A percentile compares a stretch with the other conserved stretches of the same genome.
Evolutionary conservation across 2,329 filamentous ascomycete genomes (phyloP).

Genomic region (Alternaria novae-zelandiae): DNA sequence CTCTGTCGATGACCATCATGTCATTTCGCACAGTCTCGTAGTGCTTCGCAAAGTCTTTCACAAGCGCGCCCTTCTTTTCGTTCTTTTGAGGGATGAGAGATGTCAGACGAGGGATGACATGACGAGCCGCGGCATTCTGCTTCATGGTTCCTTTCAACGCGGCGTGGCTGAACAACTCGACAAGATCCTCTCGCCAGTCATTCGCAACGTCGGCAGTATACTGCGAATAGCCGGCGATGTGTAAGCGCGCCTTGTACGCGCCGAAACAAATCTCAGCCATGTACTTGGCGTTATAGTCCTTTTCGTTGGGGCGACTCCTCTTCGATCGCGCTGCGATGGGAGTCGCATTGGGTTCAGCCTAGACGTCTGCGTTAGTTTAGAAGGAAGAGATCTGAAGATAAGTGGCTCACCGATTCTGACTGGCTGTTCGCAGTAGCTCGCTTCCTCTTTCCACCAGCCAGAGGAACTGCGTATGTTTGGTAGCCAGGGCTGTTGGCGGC

Average conservation of each 20-base stretch:
- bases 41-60: not conserved
- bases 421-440: not conserved
- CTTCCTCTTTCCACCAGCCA: slow-evolving; percentile 4
- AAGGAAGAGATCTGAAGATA: not conserved
- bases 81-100: not conserved
- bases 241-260: slow-evolving; percentile 1
- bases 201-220: not conserved
- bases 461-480: not conserved
- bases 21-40: slow-evolving; percentile 1
- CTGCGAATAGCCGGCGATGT: not conserved
- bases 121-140: not conserved
- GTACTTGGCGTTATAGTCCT: slow-evolving; percentile 9
- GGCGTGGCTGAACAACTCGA: slow-evolving; percentile 3
- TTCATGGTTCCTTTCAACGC: not conserved
- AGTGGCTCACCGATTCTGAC: not conserved
- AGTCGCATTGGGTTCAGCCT: not conserved
- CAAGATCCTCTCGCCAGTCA: slow-evolving; percentile 2
- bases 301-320: not conserved
- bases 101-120: slow-evolving; percentile 9
- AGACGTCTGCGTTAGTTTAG: not conserved
- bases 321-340: not conserved
- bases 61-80: not conserved
- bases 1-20: not conserved
- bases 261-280: slow-evolving; percentile 10
- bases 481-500: not conserved